phyloP scores from a whole-genome alignment of 1,284 basidiomycete genomes.

The Irpex rosettiformis region DNA sequence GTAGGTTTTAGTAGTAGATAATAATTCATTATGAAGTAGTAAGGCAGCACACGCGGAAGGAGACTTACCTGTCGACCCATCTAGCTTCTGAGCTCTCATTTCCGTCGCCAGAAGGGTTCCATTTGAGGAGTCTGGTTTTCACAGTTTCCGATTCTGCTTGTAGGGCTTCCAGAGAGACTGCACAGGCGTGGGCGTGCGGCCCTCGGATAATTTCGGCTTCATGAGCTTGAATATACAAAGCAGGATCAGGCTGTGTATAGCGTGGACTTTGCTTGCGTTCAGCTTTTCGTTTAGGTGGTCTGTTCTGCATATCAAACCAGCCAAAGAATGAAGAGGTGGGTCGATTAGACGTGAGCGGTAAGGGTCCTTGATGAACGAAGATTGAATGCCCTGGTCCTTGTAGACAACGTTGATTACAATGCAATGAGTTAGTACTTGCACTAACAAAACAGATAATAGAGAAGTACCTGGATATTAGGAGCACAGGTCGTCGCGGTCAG shows the following conservation, averaged over 20 bases:
- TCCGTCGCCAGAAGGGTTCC: background rate
- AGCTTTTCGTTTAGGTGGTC: background rate
- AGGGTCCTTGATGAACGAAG: no score
- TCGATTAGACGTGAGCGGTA: no score
- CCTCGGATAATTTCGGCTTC: constrained; percentile 64
- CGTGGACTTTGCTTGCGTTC: background rate
- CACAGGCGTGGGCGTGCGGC: constrained; percentile 38
- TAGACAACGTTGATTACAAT: no score
- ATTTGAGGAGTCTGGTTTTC: background rate
- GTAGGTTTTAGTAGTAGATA: background rate
- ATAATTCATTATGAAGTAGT: background rate
- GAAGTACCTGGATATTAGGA: no score
- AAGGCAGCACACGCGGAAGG: background rate
- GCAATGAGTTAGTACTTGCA: no score
- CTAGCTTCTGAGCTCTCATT: constrained; percentile 21
- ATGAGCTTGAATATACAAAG: constrained; percentile 57
- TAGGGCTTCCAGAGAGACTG: constrained; percentile 44
- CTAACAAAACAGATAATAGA: no score
- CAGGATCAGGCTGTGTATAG: constrained; percentile 15
- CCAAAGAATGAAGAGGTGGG: background rate
- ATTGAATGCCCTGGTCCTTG: no score
- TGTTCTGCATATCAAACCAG: background rate
- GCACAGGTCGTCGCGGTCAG: background rate
- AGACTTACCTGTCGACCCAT: constrained; percentile 65
- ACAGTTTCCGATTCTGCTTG: constrained; percentile 14